Base-by-base conservation (phyloP, 2,329 filamentous ascomycete genomes). In the Penicillium sp. region DNA sequence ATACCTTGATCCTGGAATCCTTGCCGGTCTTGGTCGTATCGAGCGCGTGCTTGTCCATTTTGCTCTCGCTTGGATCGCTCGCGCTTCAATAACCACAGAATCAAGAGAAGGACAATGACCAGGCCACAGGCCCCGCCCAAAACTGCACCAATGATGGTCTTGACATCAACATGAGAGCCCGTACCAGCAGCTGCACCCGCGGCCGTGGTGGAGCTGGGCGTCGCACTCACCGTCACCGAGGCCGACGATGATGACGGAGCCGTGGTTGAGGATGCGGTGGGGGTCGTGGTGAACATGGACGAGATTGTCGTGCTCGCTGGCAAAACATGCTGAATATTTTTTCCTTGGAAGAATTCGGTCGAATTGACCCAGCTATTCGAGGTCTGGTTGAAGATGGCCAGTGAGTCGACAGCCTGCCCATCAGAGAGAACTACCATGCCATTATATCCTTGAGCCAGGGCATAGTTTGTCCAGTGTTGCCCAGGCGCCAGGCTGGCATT, bases 111-210 rank as follows among this genome's bases (percentile, higher is more conserved):
- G 5, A 95, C 64, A 0, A 82, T 70, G 18, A 85, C 82, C 45
- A 89, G 73, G 13, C 86, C 89, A 45, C 87, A 79, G 24, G 95
- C 82, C n/a, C 84, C 83, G 9, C 90, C 90, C 1, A 97, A 76
- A 0, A 87, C 87, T 43, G 88, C 87, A 32, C 88, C 90, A 1
- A 96, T 77, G 27, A 95, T 85, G 6, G 82, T 82, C 56, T 76
- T 69, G 25, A 40, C 26, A 35, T 49, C 34, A 4, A 61, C 61
- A 35, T 62, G 53, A 33, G 50, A 57, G 28, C 65, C 52, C 26
- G 59, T 55, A 51, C 63, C 55, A 47, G 57, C 57, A 36, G 63
- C 65, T 27, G 63, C 65, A 35, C 70, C 66, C 25, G 65, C 62
- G 26, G 65, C 65, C 34, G 69, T 66, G 27, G 65, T 62, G 27